These are phyloP conservation scores for Amanita rimosa DNA, from an alignment of 768 basidiomycete species.

Conservation along the genomic window DNA sequence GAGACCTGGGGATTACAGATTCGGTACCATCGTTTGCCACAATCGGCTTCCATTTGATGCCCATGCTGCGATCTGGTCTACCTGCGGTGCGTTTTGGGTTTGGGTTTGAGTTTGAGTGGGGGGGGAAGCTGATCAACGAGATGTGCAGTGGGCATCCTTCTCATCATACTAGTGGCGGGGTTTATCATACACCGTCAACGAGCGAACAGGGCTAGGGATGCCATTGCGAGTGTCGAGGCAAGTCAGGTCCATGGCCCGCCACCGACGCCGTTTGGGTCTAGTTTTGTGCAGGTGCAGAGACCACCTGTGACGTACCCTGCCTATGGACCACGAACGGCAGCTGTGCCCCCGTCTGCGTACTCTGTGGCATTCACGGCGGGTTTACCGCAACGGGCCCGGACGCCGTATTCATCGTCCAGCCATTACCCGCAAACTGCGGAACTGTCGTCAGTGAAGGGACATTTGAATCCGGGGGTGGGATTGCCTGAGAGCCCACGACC, in stretches of 20 bases:
- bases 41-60: background rate
- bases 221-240: conserved; percentile 14
- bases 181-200: background rate
- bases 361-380: conserved; percentile 1
- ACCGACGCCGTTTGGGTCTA: conserved; percentile 16
- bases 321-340: conserved; percentile 2
- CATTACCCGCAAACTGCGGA: conserved; percentile 1
- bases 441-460: background rate
- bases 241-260: conserved; percentile 20
- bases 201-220: conserved; percentile 1
- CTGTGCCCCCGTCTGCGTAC: conserved; percentile 2
- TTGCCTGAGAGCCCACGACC: conserved; percentile 2
- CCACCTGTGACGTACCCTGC: background rate
- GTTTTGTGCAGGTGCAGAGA: conserved; percentile 13
- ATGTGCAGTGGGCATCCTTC: background rate
- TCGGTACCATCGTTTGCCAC: background rate
- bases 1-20: background rate
- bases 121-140: background rate
- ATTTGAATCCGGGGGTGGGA: background rate
- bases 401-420: conserved; percentile 1
- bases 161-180: background rate
- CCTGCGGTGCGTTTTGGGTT: background rate
- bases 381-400: background rate
- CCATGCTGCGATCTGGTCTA: background rate
- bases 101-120: background rate